Percentiles rank a stretch among this genome's conserved stretches.
phyloP scores from a whole-genome alignment of 176 grass and related monocot genomes.

The Coix lacrymajobi region DNA sequence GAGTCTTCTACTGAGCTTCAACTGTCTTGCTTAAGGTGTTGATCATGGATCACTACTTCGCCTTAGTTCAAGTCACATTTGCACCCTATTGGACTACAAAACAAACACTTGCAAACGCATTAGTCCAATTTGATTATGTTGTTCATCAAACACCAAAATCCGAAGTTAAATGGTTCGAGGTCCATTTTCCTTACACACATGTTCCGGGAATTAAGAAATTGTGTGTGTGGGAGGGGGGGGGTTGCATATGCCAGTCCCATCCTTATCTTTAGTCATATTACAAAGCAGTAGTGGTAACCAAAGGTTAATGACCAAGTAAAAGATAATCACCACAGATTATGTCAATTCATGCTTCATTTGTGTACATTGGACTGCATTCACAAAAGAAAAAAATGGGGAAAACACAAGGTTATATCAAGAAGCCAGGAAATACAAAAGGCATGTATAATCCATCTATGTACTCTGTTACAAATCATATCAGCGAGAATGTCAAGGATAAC shows the following conservation, averaged over 20 bases:
- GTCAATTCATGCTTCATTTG: not conserved
- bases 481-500: not conserved
- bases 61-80: no score
- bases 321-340: not conserved
- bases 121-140: no score
- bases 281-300: not conserved
- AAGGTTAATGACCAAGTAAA: not conserved
- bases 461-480: not conserved
- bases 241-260: not conserved
- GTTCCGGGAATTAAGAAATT: not conserved
- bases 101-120: no score
- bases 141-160: no score
- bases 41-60: no score
- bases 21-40: no score
- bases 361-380: not conserved
- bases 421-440: not conserved
- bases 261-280: not conserved
- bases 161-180: no score
- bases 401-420: not conserved
- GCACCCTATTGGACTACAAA: no score
- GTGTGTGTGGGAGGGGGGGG: no score
- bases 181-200: no score
- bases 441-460: not conserved
- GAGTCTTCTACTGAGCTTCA: no score
- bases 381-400: not conserved